Percentiles rank a stretch among this genome's conserved stretches.
phyloP scores from a whole-genome alignment of 768 basidiomycete genomes.

The Coprinellus aureogranulatus region DNA sequence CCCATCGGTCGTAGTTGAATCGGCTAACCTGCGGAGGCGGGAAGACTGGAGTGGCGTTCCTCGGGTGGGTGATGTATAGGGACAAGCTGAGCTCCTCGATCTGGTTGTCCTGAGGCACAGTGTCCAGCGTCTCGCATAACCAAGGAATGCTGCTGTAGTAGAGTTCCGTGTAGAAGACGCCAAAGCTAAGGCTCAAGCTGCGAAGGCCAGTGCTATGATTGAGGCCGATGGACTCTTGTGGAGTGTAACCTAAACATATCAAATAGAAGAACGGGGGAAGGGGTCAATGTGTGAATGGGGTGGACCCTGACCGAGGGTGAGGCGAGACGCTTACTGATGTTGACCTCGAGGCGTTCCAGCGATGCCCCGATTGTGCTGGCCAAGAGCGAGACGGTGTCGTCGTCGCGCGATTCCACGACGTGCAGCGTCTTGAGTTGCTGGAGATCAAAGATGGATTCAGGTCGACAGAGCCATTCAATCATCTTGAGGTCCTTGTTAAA shows the following conservation, averaged over 20 bases:
- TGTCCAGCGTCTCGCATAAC: slow-evolving; percentile 7
- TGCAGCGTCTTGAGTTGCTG: slow-evolving; percentile 5
- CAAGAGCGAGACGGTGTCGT: slow-evolving; percentile 3
- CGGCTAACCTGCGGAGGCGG: slow-evolving; percentile 4
- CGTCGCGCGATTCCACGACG: slow-evolving; percentile 9
- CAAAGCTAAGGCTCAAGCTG: slow-evolving; percentile 4
- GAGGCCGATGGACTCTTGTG: slow-evolving; percentile 2
- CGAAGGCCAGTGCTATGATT: slow-evolving; percentile 1
- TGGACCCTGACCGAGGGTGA: neutral
- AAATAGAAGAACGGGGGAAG: neutral
- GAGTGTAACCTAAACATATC: slow-evolving; percentile 1
- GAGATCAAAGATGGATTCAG: slow-evolving; percentile 9
- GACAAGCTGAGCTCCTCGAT: slow-evolving; percentile 5
- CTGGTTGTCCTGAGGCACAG: slow-evolving; percentile 1
- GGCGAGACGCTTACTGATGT: slow-evolving; percentile 4
- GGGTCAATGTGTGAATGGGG: neutral
- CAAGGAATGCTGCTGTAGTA: slow-evolving; percentile 7
- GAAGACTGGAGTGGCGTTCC: slow-evolving; percentile 5
- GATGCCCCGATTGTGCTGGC: neutral
- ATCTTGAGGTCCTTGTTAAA: slow-evolving; percentile 9
- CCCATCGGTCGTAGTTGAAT: slow-evolving; percentile 10
- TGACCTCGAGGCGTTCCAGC: slow-evolving; percentile 8
- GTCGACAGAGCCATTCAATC: slow-evolving; percentile 11
- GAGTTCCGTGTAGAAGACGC: slow-evolving; percentile 8
- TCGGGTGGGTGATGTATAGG: slow-evolving; percentile 10